These are phyloP conservation scores for Penicillium atrosanguineum DNA, from an alignment of 495 filamentous ascomycete genomes.

Conservation along the genomic window DNA sequence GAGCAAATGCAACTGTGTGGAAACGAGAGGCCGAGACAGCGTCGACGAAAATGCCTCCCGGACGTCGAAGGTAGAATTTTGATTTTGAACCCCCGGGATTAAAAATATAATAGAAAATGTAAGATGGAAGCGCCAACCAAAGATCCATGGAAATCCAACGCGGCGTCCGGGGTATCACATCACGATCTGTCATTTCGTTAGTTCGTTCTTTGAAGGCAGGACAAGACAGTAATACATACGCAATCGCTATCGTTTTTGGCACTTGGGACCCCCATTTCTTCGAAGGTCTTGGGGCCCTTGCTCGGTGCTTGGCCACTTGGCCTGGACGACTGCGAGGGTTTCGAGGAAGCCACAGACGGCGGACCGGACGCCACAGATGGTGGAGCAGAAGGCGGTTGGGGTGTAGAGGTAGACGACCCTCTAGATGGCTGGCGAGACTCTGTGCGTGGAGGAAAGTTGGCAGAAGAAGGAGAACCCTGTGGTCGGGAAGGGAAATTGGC, in stretches of 20 bases:
- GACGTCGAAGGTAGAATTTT: constrained; percentile 7
- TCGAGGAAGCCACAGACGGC: constrained; percentile 25
- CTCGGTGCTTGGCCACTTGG: constrained; percentile 49
- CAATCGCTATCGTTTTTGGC: constrained; percentile 82
- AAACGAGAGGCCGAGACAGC: background rate
- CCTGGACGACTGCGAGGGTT: constrained; percentile 31
- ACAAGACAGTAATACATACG: constrained; percentile 57
- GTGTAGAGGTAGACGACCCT: constrained; percentile 31
- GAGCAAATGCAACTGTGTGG: constrained; percentile 26
- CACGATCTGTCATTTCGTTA: constrained; percentile 49
- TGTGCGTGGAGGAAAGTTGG: constrained; percentile 29
- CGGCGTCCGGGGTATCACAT: constrained; percentile 54
- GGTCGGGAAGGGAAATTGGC: constrained; percentile 22
- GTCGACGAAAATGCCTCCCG: constrained; percentile 13
- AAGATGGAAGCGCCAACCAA: constrained; percentile 11
- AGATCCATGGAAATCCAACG: constrained; percentile 11
- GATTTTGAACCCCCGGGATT: constrained; percentile 18
- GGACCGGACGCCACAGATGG: constrained; percentile 22
- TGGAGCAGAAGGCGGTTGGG: constrained; percentile 26
- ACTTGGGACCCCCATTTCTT: constrained; percentile 92
- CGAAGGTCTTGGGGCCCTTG: constrained; percentile 93
- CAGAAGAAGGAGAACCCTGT: constrained; percentile 29
- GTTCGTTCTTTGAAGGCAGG: constrained; percentile 5
- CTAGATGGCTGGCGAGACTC: constrained; percentile 35
- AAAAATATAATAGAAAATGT: constrained; percentile 13